Evolutionary conservation across 345 rosid genomes (phyloP).

Genomic region (Linum trigynum): DNA sequence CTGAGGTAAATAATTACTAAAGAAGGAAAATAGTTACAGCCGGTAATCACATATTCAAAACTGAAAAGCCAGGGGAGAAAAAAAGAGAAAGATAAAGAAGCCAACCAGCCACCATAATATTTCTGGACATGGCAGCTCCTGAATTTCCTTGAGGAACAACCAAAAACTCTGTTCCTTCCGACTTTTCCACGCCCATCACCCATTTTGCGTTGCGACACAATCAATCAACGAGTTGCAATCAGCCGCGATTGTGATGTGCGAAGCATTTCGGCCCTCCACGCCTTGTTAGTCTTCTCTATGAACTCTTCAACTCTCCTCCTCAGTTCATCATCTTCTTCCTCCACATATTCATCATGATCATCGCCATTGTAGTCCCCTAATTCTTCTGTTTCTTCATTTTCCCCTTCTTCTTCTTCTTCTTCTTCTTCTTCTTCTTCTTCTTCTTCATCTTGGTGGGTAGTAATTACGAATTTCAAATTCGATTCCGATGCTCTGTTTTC

Average conservation of each 20-base stretch:
- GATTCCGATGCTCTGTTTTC: too few species aligned
- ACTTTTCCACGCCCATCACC: too few species aligned
- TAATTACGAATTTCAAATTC: neutral
- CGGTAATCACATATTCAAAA: too few species aligned
- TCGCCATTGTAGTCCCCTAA: slow-evolving; percentile 3
- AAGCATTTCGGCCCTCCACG: slow-evolving; percentile 44
- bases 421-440: neutral
- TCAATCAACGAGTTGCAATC: neutral
- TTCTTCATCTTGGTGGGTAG: neutral
- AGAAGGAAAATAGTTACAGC: too few species aligned
- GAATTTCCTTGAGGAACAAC: too few species aligned
- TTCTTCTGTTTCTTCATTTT: neutral
- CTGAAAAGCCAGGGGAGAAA: too few species aligned
- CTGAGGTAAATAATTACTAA: too few species aligned
- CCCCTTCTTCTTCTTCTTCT: neutral
- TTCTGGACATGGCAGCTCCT: too few species aligned
- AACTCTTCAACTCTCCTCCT: slow-evolving; percentile 56
- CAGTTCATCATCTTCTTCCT: slow-evolving; percentile 30
- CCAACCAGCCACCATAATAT: too few species aligned
- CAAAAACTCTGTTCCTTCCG: too few species aligned
- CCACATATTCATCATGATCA: neutral
- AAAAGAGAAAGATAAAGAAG: too few species aligned
- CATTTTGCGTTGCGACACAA: too few species aligned
- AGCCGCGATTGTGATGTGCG: slow-evolving; percentile 6
- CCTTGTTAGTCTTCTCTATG: slow-evolving; percentile 41